These are phyloP conservation scores for Plantago elongata DNA, from an alignment of 257 asterid genomes.

Conservation along the genomic window DNA sequence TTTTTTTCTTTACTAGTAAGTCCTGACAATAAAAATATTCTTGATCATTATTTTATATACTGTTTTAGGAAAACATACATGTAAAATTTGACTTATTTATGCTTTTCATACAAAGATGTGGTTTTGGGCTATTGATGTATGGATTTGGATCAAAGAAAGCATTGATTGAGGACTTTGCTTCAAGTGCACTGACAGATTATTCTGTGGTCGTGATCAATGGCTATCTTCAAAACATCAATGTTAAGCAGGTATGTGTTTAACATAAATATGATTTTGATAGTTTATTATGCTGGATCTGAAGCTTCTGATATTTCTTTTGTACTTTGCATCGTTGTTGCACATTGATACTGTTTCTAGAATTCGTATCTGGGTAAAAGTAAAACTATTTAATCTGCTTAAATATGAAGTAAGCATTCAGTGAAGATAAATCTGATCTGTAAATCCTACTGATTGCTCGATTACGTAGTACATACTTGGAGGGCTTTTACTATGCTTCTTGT, in stretches of 20 bases:
- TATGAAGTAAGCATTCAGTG: too few species aligned
- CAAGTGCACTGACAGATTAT: constrained; percentile 62
- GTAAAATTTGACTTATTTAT: neutral
- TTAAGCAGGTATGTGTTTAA: constrained; percentile 56
- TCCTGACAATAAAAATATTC: too few species aligned
- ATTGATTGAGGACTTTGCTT: constrained; percentile 81
- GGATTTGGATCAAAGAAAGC: constrained; percentile 91
- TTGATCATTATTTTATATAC: neutral
- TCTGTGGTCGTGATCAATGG: constrained; percentile 84
- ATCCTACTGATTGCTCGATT: too few species aligned
- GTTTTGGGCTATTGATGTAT: constrained; percentile 84
- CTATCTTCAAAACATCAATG: constrained; percentile 77
- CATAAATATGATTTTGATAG: neutral
- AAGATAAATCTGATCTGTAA: too few species aligned
- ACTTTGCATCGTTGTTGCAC: neutral
- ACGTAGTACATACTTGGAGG: too few species aligned
- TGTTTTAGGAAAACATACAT: neutral
- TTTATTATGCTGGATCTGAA: neutral
- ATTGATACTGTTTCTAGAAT: neutral
- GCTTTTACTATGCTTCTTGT: too few species aligned
- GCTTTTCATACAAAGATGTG: constrained; percentile 42
- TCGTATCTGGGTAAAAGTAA: neutral
- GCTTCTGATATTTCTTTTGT: neutral
- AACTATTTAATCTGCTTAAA: too few species aligned
- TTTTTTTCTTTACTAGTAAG: neutral